Conservation (phyloP, 2,329 filamentous ascomycete genomes). For the Blumeriella jaapii region DNA sequence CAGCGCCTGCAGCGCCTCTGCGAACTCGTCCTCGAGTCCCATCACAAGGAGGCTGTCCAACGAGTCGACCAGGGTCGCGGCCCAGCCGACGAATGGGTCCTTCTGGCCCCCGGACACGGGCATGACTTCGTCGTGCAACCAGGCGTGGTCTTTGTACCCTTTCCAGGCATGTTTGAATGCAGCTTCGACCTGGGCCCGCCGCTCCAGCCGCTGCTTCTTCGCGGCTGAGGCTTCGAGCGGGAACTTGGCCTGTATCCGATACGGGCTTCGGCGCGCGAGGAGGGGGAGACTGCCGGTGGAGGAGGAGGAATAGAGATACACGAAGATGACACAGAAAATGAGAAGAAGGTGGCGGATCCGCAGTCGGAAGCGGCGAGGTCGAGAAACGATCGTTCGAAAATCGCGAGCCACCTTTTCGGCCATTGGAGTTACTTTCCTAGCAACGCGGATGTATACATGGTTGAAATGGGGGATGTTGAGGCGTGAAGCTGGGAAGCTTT, state of each 20-base stretch:
- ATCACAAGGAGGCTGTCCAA: conserved; percentile 81
- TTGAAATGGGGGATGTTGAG: too few relatives aligned
- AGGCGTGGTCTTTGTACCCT: conserved; percentile 69
- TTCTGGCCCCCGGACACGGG: conserved; percentile 55
- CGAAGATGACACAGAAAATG: not conserved
- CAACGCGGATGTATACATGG: too few relatives aligned
- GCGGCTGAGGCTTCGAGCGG: conserved; percentile 6
- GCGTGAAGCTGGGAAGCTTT: too few relatives aligned
- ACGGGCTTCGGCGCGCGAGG: not conserved
- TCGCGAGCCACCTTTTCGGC: not conserved
- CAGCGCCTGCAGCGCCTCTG: conserved; percentile 46
- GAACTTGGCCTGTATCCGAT: conserved; percentile 18
- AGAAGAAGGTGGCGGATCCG: not conserved
- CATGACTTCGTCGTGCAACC: conserved; percentile 73
- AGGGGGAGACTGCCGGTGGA: not conserved
- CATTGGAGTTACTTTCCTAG: too few relatives aligned
- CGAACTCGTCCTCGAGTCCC: conserved; percentile 65
- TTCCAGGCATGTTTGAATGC: conserved; percentile 45
- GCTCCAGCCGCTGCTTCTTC: conserved; percentile 7
- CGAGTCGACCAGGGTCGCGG: conserved; percentile 70
- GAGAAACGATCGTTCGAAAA: not conserved
- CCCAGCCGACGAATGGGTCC: conserved; percentile 85
- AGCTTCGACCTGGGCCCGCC: conserved; percentile 15
- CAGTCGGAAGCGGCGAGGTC: not conserved
- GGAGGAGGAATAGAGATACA: not conserved